Conservation (phyloP, 768 basidiomycete species). For the Ramaria rubella region DNA sequence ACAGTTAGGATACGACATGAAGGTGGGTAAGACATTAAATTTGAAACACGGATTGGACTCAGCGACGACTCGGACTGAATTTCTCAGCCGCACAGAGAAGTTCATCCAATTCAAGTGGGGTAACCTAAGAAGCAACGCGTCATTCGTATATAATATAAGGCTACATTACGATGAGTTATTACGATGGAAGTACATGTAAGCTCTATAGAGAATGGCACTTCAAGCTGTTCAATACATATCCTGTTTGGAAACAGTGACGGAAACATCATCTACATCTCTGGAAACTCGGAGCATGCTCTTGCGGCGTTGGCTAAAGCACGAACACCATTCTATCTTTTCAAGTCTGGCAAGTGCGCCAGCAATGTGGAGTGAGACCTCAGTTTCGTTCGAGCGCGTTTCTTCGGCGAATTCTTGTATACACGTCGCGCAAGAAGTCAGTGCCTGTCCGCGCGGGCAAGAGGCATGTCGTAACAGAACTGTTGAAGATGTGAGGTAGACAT, state of each 20-base stretch:
- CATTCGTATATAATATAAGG: no score
- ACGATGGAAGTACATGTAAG: background rate
- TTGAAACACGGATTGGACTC: no score
- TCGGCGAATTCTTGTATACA: constrained; percentile 2
- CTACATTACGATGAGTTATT: no score
- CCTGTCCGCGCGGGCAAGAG: background rate
- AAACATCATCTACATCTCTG: background rate
- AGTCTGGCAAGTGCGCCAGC: background rate
- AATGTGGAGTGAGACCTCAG: background rate
- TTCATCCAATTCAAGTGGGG: no score
- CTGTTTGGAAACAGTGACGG: background rate
- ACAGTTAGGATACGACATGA: constrained; percentile 8
- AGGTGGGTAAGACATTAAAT: background rate
- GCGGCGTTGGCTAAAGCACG: background rate
- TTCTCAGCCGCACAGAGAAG: no score
- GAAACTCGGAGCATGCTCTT: background rate
- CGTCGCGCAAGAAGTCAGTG: background rate
- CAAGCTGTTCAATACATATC: background rate
- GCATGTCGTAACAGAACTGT: constrained; percentile 4
- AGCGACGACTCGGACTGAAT: no score
- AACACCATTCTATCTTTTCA: constrained; percentile 8
- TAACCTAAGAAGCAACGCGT: no score
- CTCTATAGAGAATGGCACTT: background rate
- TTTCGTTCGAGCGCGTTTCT: constrained; percentile 1
- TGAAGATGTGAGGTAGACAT: constrained; percentile 3